Evolutionary conservation across 2,329 filamentous ascomycete species (phyloP).

Genomic region (Simplicillium sp.): DNA sequence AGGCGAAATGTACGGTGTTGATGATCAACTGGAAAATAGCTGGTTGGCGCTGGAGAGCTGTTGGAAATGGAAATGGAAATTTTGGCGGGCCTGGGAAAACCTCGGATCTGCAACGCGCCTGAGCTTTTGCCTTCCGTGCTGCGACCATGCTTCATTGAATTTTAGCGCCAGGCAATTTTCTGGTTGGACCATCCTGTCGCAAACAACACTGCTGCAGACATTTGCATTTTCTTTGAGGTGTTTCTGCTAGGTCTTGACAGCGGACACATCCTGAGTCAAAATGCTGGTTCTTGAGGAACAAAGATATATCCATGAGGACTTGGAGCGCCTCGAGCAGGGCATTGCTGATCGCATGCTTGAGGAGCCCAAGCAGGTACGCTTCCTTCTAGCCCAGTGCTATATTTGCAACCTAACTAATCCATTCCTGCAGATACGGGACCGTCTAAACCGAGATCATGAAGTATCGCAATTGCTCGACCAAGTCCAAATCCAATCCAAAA

Average conservation of each 20-base stretch:
- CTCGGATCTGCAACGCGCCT: not conserved
- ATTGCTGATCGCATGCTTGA: constrained; percentile 82
- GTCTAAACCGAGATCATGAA: constrained; percentile 85
- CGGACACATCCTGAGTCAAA: constrained; percentile 8
- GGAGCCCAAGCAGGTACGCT: constrained; percentile 74
- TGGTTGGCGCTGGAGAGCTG: not conserved
- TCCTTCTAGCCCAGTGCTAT: constrained; percentile 9
- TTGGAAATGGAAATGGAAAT: not conserved
- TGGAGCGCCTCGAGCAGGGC: constrained; percentile 91
- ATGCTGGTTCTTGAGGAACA: constrained; percentile 93
- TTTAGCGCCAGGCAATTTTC: not conserved
- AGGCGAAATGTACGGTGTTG: not conserved
- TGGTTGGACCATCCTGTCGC: not conserved
- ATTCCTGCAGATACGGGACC: constrained; percentile 64
- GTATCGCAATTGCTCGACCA: constrained; percentile 77
- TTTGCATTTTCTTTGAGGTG: not conserved
- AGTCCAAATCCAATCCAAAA: constrained; percentile 76
- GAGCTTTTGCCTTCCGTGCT: not conserved
- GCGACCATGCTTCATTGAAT: not conserved
- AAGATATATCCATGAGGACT: constrained; percentile 87
- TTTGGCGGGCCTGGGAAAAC: not conserved
- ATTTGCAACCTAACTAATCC: constrained; percentile 12
- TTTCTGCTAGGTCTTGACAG: not conserved
- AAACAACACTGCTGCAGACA: not conserved
- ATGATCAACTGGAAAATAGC: not conserved